Evolutionary conservation across 2,329 filamentous ascomycete species (phyloP).

Genomic region (Sordariomycetes sp.): DNA sequence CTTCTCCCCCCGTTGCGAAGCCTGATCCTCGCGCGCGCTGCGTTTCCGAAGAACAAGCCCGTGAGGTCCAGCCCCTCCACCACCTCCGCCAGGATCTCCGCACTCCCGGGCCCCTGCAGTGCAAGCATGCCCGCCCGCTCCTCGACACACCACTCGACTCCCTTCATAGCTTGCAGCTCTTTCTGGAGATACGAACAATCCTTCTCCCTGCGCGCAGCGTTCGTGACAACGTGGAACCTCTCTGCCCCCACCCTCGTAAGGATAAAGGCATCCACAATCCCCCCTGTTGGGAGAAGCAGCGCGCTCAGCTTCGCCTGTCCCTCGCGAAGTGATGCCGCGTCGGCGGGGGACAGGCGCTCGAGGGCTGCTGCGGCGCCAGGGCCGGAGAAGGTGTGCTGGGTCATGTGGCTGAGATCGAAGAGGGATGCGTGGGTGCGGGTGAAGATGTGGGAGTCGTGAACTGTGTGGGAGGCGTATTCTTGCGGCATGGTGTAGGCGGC

Average conservation of each 20-base stretch:
- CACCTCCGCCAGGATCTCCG: constrained; percentile 47
- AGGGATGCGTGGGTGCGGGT: constrained; percentile 79
- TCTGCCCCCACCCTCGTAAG: constrained; percentile 67
- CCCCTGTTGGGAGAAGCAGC: constrained; percentile 71
- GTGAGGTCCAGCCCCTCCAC: constrained; percentile 33
- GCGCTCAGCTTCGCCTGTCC: constrained; percentile 75
- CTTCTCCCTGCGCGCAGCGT: constrained; percentile 84
- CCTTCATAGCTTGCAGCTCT: constrained; percentile 50
- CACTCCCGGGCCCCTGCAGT: constrained; percentile 76
- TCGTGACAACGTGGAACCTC: constrained; percentile 86
- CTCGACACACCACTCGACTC: constrained; percentile 54
- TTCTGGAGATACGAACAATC: constrained; percentile 64
- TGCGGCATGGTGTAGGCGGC: constrained; percentile 89
- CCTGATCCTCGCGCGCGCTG: constrained; percentile 50
- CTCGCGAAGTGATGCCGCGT: constrained; percentile 46
- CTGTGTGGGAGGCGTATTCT: constrained; percentile 65
- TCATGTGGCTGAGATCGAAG: constrained; percentile 97
- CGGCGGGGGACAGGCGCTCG: constrained; percentile 69
- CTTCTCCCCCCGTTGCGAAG: constrained; percentile 35
- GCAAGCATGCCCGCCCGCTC: constrained; percentile 69
- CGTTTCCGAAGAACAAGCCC: constrained; percentile 71
- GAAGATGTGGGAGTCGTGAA: constrained; percentile 78
- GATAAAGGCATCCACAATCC: constrained; percentile 90
- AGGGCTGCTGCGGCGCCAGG: constrained; percentile 71
- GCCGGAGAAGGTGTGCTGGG: constrained; percentile 74